phyloP scores from a whole-genome alignment of 257 asterid species.

The Solanum chilense region DNA sequence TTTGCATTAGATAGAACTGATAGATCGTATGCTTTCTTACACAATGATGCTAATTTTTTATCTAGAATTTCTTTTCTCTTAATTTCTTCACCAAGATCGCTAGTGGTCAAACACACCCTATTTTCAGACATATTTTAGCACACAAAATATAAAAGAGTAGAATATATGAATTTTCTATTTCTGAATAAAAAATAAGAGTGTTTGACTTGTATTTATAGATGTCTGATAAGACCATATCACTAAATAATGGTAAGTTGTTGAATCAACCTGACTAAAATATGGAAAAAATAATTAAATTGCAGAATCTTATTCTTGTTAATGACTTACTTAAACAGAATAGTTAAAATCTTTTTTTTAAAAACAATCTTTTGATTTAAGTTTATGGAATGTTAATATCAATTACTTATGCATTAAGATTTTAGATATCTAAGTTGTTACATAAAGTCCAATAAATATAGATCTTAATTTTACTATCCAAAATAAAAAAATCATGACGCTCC shows the following conservation, averaged over 20 bases:
- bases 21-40: slow-evolving; percentile 27
- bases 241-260: neutral
- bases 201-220: neutral
- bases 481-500: no score
- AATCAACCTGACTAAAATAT: neutral
- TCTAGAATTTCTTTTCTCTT: slow-evolving; percentile 10
- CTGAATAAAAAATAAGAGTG: neutral
- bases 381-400: neutral
- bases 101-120: neutral
- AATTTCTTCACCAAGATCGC: slow-evolving; percentile 4
- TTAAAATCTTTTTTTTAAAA: neutral
- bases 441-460: no score
- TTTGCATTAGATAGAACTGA: slow-evolving; percentile 24
- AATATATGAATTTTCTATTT: neutral
- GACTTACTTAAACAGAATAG: neutral
- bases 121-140: slow-evolving; percentile 15
- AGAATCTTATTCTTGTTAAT: neutral
- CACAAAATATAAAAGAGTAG: neutral
- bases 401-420: no score
- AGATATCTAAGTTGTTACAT: no score
- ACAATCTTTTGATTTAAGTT: neutral
- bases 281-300: no score
- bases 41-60: slow-evolving; percentile 13
- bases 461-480: no score
- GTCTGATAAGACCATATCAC: neutral